A percentile compares a stretch with the other conserved stretches of the same genome.
Evolutionary conservation across 2,329 filamentous ascomycete genomes (phyloP).

Genomic region (Ceratocystis colombiana): DNA sequence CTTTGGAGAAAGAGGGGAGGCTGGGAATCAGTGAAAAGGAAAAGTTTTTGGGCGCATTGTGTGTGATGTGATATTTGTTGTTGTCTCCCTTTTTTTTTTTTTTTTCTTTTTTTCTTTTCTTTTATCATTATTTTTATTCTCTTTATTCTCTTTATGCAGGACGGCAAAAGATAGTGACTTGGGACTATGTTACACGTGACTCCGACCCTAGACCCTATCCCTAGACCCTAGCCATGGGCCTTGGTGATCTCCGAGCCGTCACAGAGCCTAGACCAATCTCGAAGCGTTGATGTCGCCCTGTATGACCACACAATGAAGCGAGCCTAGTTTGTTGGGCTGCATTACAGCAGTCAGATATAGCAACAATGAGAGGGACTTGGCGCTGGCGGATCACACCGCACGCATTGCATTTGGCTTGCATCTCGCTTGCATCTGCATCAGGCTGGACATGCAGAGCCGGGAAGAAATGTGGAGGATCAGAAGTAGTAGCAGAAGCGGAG

Average conservation of each 20-base stretch:
- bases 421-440: not conserved
- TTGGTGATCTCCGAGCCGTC: too few relatives aligned
- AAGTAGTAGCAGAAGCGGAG: not conserved
- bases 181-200: too few relatives aligned
- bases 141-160: not conserved
- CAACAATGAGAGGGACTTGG: not conserved
- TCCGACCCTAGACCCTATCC: too few relatives aligned
- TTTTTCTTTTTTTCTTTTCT: not conserved
- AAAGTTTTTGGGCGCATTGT: conserved; percentile 1
- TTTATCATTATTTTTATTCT: not conserved
- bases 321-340: conserved; percentile 5
- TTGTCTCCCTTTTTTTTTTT: conserved; percentile 12
- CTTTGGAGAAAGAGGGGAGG: conserved; percentile 13
- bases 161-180: not conserved
- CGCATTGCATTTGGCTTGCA: not conserved
- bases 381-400: not conserved
- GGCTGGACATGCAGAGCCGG: conserved; percentile 11
- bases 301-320: not conserved
- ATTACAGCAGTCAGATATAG: not conserved
- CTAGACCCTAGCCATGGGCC: too few relatives aligned
- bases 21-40: conserved; percentile 10
- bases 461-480: not conserved
- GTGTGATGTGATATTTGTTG: conserved; percentile 9
- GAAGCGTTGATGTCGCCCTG: not conserved
- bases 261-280: not conserved